Conservation (phyloP, 2,329 filamentous ascomycete species). For the Macrophomina pseudophaseolina region DNA sequence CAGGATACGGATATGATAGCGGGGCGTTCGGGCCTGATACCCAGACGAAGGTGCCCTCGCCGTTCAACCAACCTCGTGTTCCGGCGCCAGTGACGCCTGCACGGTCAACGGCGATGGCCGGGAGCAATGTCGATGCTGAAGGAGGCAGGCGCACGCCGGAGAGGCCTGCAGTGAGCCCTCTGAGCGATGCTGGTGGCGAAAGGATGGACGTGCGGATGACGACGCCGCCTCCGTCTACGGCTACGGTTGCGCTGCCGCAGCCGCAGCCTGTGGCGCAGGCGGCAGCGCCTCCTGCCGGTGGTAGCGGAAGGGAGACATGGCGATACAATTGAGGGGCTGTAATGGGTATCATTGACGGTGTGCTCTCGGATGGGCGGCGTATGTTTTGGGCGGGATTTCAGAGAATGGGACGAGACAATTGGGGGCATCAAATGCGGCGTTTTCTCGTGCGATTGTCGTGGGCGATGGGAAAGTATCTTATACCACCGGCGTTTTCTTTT, state of each 20-base stretch:
- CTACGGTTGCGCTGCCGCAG: not conserved
- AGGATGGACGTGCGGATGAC: not conserved
- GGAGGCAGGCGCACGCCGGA: constrained; percentile 34
- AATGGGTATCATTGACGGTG: not conserved
- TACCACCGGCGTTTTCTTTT: constrained; percentile 1
- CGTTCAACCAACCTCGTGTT: not conserved
- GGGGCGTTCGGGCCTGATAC: constrained; percentile 25
- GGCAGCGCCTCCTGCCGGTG: not conserved
- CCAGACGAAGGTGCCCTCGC: constrained; percentile 19
- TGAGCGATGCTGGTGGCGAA: constrained; percentile 26
- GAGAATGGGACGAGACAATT: too few relatives aligned
- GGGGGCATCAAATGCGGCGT: not conserved
- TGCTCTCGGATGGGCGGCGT: not conserved
- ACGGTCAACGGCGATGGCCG: constrained; percentile 21
- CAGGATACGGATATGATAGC: constrained; percentile 27
- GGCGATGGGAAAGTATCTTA: not conserved
- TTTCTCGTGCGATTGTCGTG: not conserved
- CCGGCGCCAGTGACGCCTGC: constrained; percentile 18
- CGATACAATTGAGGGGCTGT: constrained; percentile 17
- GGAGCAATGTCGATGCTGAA: constrained; percentile 39
- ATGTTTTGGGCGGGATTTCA: not conserved
- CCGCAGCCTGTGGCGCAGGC: not conserved
- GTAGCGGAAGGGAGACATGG: constrained; percentile 28
- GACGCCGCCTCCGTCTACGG: not conserved
- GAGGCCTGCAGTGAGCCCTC: constrained; percentile 24